Percentiles rank a stretch among this genome's conserved stretches.
phyloP scores from a whole-genome alignment of 495 filamentous ascomycete genomes.

The Xylaria curta region DNA sequence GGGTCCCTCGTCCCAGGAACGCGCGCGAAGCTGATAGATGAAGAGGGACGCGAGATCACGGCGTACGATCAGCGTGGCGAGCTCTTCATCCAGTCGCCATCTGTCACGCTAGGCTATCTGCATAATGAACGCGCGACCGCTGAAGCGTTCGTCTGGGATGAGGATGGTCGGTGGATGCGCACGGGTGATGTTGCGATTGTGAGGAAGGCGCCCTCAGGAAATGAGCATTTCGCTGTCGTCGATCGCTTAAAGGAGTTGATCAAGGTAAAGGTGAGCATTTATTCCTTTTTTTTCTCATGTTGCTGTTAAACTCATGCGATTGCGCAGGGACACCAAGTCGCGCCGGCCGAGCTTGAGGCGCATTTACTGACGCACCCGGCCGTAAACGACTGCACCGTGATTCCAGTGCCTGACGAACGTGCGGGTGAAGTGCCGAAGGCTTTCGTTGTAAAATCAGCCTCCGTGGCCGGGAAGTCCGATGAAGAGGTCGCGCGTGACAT shows the following conservation, averaged over 20 bases:
- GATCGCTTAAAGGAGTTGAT: conserved; percentile 94
- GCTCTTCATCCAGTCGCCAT: conserved; percentile 75
- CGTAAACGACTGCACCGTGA: conserved; percentile 85
- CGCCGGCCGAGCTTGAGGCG: conserved; percentile 89
- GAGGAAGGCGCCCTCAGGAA: conserved; percentile 62
- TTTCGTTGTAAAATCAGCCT: conserved; percentile 76
- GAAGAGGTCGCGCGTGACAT: conserved; percentile 65
- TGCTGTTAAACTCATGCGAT: neutral
- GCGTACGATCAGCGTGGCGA: conserved; percentile 81
- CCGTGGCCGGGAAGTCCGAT: conserved; percentile 60
- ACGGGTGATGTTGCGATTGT: conserved; percentile 88
- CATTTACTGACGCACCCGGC: conserved; percentile 82
- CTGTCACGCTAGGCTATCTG: conserved; percentile 81
- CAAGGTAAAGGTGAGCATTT: conserved; percentile 78
- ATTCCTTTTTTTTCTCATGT: too few relatives aligned
- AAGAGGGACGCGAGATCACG: conserved; percentile 78
- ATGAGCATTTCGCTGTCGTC: conserved; percentile 83
- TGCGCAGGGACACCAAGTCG: conserved; percentile 81
- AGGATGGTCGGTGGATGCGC: conserved; percentile 75
- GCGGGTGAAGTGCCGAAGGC: conserved; percentile 89
- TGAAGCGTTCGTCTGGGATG: conserved; percentile 78
- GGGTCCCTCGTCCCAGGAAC: conserved; percentile 73
- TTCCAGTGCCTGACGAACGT: conserved; percentile 74
- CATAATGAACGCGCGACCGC: conserved; percentile 82
- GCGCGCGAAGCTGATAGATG: conserved; percentile 72